Conservation (phyloP, 2,329 filamentous ascomycete genomes). For the Cytospora piceae region DNA sequence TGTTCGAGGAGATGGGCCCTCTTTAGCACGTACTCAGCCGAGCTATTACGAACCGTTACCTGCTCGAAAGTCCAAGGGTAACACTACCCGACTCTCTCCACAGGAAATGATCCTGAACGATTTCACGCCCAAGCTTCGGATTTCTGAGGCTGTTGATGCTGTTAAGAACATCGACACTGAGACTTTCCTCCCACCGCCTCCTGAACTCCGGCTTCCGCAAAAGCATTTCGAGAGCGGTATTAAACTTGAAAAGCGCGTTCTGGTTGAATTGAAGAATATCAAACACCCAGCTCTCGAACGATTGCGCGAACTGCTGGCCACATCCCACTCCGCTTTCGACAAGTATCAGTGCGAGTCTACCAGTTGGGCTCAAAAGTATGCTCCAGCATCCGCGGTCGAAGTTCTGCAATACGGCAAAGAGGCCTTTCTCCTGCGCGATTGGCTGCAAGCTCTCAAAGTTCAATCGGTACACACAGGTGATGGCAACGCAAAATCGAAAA, state of each 20-base stretch:
- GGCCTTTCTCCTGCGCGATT: constrained; percentile 72
- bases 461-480: constrained; percentile 71
- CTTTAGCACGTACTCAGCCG: not conserved
- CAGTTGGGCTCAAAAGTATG: constrained; percentile 84
- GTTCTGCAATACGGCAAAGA: constrained; percentile 78
- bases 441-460: constrained; percentile 78
- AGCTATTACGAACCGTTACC: constrained; percentile 5
- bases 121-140: constrained; percentile 45
- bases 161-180: constrained; percentile 43
- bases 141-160: constrained; percentile 40
- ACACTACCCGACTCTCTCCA: constrained; percentile 44
- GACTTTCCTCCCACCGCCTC: constrained; percentile 49
- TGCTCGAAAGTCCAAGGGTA: constrained; percentile 55
- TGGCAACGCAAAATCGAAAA: constrained; percentile 40
- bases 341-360: constrained; percentile 71
- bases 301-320: constrained; percentile 63
- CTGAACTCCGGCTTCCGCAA: constrained; percentile 56
- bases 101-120: constrained; percentile 49
- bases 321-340: constrained; percentile 78
- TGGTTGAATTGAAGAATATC: constrained; percentile 48
- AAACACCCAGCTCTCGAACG: constrained; percentile 62
- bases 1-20: constrained; percentile 53
- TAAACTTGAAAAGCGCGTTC: constrained; percentile 55
- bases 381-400: constrained; percentile 68
- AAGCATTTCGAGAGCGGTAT: constrained; percentile 62